These are phyloP conservation scores for Colletotrichum echinochloae DNA, from an alignment of 2,329 filamentous ascomycete genomes.

Conservation along the genomic window DNA sequence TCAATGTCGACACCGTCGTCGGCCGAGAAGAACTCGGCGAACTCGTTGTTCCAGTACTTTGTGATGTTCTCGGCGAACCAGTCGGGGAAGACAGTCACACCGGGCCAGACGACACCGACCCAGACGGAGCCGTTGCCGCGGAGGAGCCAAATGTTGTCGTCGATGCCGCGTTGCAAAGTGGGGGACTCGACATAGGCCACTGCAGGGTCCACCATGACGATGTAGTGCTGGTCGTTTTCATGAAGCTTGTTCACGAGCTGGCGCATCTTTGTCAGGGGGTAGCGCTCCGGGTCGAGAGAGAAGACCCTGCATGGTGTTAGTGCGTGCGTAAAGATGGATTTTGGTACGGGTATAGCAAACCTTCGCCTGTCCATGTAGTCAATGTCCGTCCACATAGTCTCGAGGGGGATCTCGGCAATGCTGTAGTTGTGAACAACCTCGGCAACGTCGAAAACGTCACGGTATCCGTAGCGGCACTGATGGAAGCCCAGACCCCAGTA, in stretches of 20 bases:
- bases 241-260: conserved; percentile 77
- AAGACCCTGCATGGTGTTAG: conserved; percentile 60
- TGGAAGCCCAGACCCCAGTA: conserved; percentile 74
- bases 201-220: conserved; percentile 83
- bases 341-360: not conserved
- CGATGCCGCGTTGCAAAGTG: conserved; percentile 55
- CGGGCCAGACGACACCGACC: conserved; percentile 82
- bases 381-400: conserved; percentile 73
- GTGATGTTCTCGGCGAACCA: conserved; percentile 78
- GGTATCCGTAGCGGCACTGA: conserved; percentile 74
- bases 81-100: conserved; percentile 78
- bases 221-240: conserved; percentile 74
- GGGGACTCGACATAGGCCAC: conserved; percentile 63
- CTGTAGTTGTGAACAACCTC: conserved; percentile 78
- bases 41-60: conserved; percentile 77
- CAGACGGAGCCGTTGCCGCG: conserved; percentile 67
- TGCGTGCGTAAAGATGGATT: not conserved
- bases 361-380: conserved; percentile 52
- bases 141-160: conserved; percentile 61
- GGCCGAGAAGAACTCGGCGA: conserved; percentile 72
- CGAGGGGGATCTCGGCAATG: conserved; percentile 72
- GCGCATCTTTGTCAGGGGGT: conserved; percentile 71
- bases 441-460: conserved; percentile 72
- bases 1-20: conserved; percentile 79
- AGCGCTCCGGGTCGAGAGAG: conserved; percentile 73